A percentile compares a stretch with the other conserved stretches of the same genome.
phyloP scores from a whole-genome alignment of 495 filamentous ascomycete species.

The Pseudotulostoma volvatum region DNA sequence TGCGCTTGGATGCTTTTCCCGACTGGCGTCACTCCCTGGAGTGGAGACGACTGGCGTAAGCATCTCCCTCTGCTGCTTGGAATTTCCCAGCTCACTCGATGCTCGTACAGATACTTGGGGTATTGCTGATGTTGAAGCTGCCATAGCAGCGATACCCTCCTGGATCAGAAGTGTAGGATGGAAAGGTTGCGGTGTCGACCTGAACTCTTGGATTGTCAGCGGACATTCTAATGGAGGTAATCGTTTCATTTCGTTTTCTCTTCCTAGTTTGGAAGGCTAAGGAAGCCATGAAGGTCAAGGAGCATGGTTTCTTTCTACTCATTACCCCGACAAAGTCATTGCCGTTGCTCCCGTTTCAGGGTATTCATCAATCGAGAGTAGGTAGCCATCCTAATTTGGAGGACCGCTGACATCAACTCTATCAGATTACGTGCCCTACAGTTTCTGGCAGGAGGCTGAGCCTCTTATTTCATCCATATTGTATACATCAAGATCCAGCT shows the following conservation, averaged over 20 bases:
- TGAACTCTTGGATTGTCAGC: slow-evolving; percentile 34
- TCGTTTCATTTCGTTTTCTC: background rate
- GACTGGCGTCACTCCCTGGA: slow-evolving; percentile 43
- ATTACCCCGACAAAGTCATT: slow-evolving; percentile 40
- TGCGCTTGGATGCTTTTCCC: slow-evolving; percentile 43
- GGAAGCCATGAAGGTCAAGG: slow-evolving; percentile 29
- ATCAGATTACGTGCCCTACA: slow-evolving; percentile 43
- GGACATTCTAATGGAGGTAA: slow-evolving; percentile 44
- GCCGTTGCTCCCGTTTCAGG: slow-evolving; percentile 40
- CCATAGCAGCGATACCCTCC: slow-evolving; percentile 28
- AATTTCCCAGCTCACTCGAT: slow-evolving; percentile 6
- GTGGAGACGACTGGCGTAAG: slow-evolving; percentile 48
- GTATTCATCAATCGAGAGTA: slow-evolving; percentile 43
- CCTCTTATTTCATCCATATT: slow-evolving; percentile 29
- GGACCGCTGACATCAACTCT: slow-evolving; percentile 3
- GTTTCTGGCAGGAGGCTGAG: slow-evolving; percentile 37
- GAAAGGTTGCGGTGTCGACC: slow-evolving; percentile 28
- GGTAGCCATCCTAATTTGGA: slow-evolving; percentile 3
- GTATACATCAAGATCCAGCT: slow-evolving; percentile 30
- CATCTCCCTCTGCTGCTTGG: background rate
- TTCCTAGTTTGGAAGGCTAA: background rate
- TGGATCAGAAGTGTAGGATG: slow-evolving; percentile 36
- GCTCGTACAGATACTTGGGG: slow-evolving; percentile 35
- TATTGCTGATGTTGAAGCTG: slow-evolving; percentile 38
- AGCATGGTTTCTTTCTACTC: slow-evolving; percentile 40